phyloP scores from a whole-genome alignment of 441 rosid genomes.

The Adansonia gregorii region DNA sequence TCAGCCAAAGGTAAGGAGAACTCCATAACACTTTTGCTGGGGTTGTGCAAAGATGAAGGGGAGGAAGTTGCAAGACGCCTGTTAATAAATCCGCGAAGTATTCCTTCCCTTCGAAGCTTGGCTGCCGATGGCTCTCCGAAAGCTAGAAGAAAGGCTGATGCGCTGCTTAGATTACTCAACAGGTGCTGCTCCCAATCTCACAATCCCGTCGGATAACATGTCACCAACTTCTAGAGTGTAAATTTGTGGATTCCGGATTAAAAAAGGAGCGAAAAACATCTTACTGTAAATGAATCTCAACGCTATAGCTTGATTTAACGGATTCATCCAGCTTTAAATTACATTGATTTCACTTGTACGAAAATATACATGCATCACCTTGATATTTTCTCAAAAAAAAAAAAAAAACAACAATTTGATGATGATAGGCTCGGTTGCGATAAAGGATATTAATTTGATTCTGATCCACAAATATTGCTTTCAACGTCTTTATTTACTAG shows the following conservation, averaged over 20 bases:
- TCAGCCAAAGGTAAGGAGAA: slow-evolving; percentile 69
- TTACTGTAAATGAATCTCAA: slow-evolving; percentile 23
- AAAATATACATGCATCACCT: neutral
- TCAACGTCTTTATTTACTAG: neutral
- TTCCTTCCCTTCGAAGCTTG: slow-evolving; percentile 66
- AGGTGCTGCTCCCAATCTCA: slow-evolving; percentile 60
- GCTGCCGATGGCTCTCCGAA: slow-evolving; percentile 59
- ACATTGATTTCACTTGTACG: neutral
- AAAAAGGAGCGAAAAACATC: neutral
- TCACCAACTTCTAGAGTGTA: slow-evolving; percentile 26
- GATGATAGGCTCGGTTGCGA: neutral
- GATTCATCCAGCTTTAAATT: neutral
- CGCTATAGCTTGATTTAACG: slow-evolving; percentile 11
- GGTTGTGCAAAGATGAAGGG: slow-evolving; percentile 66
- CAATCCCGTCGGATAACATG: slow-evolving; percentile 37
- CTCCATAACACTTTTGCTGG: slow-evolving; percentile 59
- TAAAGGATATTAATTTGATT: neutral
- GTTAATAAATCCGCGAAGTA: slow-evolving; percentile 61
- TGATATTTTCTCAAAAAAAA: neutral
- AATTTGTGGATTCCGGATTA: slow-evolving; percentile 32
- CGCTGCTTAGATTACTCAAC: slow-evolving; percentile 64
- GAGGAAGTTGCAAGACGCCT: slow-evolving; percentile 54
- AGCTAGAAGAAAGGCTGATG: slow-evolving; percentile 69
- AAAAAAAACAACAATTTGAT: neutral
- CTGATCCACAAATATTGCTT: neutral